Percentiles rank a stretch among this genome's conserved stretches.
Conservation (phyloP, 345 rosid species). For the Eucalyptus curtisii region DNA sequence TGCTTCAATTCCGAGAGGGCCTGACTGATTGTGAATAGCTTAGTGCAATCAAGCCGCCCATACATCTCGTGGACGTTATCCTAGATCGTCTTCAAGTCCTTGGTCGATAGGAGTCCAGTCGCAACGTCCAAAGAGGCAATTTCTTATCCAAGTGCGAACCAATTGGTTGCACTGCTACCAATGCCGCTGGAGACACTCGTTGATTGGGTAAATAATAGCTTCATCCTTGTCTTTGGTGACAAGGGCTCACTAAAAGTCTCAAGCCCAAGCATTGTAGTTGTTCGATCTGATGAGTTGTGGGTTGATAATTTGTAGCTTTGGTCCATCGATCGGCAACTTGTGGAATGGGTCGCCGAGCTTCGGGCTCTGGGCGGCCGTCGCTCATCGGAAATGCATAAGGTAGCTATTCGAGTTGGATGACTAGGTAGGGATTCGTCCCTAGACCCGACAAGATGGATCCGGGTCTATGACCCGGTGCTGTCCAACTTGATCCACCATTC, state of each 20-base stretch:
- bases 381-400: neutral
- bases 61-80: neutral
- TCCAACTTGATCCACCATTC: neutral
- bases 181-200: rapidly evolving
- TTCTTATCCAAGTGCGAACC: rapidly evolving
- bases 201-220: neutral
- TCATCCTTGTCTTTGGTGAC: neutral
- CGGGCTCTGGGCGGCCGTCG: rapidly evolving
- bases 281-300: rapidly evolving
- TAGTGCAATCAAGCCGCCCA: neutral
- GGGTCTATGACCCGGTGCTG: rapidly evolving
- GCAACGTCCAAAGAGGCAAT: neutral
- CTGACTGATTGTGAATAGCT: neutral
- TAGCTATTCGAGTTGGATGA: neutral
- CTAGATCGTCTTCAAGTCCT: neutral
- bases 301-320: neutral
- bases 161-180: neutral
- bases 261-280: neutral
- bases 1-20: neutral
- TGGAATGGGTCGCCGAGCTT: neutral
- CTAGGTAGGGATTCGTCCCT: neutral
- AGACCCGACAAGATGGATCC: rapidly evolving
- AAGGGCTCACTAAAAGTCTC: neutral
- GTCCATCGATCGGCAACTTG: neutral
- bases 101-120: rapidly evolving